Percentiles rank a stretch among this genome's conserved stretches.
Conservation (phyloP, 164 flowering plant species). For the Berberis vulgaris region DNA sequence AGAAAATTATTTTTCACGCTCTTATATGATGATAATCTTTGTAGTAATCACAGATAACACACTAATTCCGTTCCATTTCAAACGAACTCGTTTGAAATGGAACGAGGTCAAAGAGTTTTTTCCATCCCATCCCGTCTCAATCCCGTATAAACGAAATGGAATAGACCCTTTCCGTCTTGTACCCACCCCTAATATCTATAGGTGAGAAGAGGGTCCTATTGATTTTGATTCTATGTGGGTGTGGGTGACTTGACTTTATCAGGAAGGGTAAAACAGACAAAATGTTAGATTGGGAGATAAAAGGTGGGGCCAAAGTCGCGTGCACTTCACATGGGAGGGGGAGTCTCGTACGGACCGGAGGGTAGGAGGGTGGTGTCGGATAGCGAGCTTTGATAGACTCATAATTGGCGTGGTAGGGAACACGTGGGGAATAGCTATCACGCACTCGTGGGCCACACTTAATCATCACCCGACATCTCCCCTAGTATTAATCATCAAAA, state of each 20-base stretch:
- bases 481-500: conserved; percentile 15
- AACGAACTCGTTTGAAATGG: too few relatives aligned
- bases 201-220: too few relatives aligned
- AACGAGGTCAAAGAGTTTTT: too few relatives aligned
- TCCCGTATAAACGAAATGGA: too few relatives aligned
- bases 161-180: too few relatives aligned
- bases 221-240: not conserved
- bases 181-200: too few relatives aligned
- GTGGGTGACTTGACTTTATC: not conserved
- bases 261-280: not conserved
- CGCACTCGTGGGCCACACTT: conserved; percentile 49
- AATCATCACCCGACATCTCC: conserved; percentile 61
- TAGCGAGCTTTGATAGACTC: not conserved
- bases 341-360: conserved; percentile 17
- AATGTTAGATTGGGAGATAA: not conserved
- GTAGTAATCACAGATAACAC: too few relatives aligned
- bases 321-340: conserved; percentile 23
- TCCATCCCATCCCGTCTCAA: too few relatives aligned
- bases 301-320: conserved; percentile 20
- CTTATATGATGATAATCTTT: too few relatives aligned
- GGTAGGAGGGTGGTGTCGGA: not conserved
- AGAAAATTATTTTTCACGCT: too few relatives aligned
- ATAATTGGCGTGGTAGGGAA: conserved; percentile 23
- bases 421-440: conserved; percentile 66
- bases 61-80: too few relatives aligned